A percentile compares a stretch with the other conserved stretches of the same genome.
These are phyloP conservation scores for Ananas comosus DNA, from an alignment of 176 grass and related monocot genomes.

Conservation along the genomic window DNA sequence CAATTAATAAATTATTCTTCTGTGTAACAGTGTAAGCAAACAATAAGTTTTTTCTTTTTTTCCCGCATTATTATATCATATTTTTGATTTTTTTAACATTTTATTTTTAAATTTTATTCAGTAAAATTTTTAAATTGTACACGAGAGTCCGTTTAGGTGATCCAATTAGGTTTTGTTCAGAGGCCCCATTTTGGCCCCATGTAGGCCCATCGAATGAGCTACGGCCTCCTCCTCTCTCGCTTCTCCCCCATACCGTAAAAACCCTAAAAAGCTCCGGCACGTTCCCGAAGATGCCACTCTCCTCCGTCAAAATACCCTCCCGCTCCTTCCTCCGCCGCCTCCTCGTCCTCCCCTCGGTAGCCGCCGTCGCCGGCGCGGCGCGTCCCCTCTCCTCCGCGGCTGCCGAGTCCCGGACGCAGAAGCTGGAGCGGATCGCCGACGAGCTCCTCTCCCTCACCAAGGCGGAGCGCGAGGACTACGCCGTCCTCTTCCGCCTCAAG, in stretches of 20 bases:
- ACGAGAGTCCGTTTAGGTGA: too few relatives aligned
- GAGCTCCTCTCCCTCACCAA: slow-evolving; percentile 43
- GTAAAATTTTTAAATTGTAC: too few relatives aligned
- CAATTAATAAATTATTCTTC: too few relatives aligned
- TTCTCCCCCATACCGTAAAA: neutral
- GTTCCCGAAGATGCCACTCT: slow-evolving; percentile 41
- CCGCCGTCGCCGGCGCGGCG: slow-evolving; percentile 1
- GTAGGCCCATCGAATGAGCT: too few relatives aligned
- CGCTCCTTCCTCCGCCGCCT: slow-evolving; percentile 29
- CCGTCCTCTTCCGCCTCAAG: slow-evolving; percentile 53
- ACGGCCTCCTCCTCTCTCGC: too few relatives aligned
- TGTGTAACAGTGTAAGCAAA: too few relatives aligned
- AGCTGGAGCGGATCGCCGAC: slow-evolving; percentile 52
- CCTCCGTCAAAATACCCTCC: slow-evolving; percentile 37
- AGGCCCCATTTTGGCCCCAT: too few relatives aligned
- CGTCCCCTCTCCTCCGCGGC: slow-evolving; percentile 3
- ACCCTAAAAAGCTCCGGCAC: neutral
- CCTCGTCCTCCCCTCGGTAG: neutral
- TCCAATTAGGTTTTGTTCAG: too few relatives aligned
- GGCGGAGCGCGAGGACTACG: slow-evolving; percentile 50
- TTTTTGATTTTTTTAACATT: too few relatives aligned
- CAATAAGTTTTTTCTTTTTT: too few relatives aligned
- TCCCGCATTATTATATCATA: too few relatives aligned
- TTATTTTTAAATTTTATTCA: too few relatives aligned
- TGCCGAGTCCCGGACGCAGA: slow-evolving; percentile 22